Evolutionary conservation across 1,284 basidiomycete species (phyloP).

Genomic region (Schizophyllum commune): DNA sequence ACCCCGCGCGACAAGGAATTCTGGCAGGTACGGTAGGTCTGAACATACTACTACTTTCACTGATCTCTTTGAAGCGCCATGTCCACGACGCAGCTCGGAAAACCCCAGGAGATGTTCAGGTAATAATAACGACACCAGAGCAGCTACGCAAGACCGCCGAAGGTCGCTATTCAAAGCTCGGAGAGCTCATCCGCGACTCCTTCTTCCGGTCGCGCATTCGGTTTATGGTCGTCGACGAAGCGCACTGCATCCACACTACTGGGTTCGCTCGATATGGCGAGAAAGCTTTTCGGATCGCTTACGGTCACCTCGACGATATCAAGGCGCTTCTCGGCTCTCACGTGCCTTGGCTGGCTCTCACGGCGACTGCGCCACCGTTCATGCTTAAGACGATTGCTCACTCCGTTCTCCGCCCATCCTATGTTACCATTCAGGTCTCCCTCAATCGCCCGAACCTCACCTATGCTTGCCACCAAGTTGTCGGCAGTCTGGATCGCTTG

Average conservation of each 20-base stretch:
- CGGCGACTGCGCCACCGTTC: conserved; percentile 12
- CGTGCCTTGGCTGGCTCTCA: conserved; percentile 14
- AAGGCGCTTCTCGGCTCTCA: conserved; percentile 11
- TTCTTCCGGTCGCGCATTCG: conserved; percentile 5
- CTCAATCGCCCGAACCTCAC: conserved; percentile 23
- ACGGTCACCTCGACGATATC: conserved; percentile 16
- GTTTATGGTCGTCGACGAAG: conserved; percentile 15
- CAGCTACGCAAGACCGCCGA: conserved; percentile 15
- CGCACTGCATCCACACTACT: conserved; percentile 15
- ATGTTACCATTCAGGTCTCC: conserved; percentile 13
- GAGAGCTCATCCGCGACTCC: conserved; percentile 4
- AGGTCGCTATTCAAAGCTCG: conserved; percentile 16
- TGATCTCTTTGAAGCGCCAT: background rate
- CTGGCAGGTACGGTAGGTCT: conserved; percentile 12
- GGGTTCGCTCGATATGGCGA: conserved; percentile 16
- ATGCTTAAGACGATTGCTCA: conserved; percentile 19
- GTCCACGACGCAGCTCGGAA: conserved; percentile 1
- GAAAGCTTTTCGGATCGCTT: conserved; percentile 19
- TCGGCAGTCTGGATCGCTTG: conserved; percentile 13
- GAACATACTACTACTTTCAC: conserved; percentile 1
- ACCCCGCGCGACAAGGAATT: conserved; percentile 15
- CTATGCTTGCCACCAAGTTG: conserved; percentile 20
- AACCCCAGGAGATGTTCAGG: conserved; percentile 5
- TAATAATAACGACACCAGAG: conserved; percentile 18
- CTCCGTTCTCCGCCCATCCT: conserved; percentile 10